Base-by-base conservation (phyloP, 345 rosid species). In the Corymbia maculata region DNA sequence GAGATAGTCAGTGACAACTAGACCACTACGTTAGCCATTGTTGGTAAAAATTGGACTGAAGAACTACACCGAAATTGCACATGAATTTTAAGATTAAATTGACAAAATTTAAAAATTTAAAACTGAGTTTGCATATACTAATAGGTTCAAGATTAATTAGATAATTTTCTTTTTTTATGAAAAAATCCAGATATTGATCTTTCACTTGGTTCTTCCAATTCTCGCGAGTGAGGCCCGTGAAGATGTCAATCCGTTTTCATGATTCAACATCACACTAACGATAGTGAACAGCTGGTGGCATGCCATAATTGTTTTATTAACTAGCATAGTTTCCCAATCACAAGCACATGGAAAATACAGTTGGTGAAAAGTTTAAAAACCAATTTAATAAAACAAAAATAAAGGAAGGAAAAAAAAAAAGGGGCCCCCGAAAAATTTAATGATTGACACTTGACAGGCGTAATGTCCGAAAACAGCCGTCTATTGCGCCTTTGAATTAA, bases 1-100 rank as follows among this genome's bases (percentile, higher is more conserved):
- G 1, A 6, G 0, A 59, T 0, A 7, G 2, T 0, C 12, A 24
- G 30, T 26, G 68, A 1, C 26, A 26, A 26, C 1, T 59, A 0
- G 30, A 0, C 42, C 21, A 30, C 79, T 19, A 30, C 0, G 3
- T 66, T 42, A 13, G 4, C 32, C 3, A 64, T 6, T n/a, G 42
- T 14, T 14, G 32, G 42, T 66, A 19, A 66, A 66, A 66, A n/a
- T n/a, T n/a, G 42, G 8, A 8, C 0, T 7, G 0, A 64, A 64
- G 8, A 6, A 30, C 17, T 6, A 30, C 19, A 30, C 30, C 14
- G 5, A 19, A 66, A 66, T 66, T 32, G 3, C 3, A 0, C 1
- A 0, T 5, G 2, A 1, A 13, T 0, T 66, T 66, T n/a, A n/a
- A 13, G 7, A 66, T 13, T n/a, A 14, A 6, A 66, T 66, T 66